Evolutionary conservation across 352 stramenopile genomes (phyloP).

Genomic region (Pythium pyrilobum): DNA sequence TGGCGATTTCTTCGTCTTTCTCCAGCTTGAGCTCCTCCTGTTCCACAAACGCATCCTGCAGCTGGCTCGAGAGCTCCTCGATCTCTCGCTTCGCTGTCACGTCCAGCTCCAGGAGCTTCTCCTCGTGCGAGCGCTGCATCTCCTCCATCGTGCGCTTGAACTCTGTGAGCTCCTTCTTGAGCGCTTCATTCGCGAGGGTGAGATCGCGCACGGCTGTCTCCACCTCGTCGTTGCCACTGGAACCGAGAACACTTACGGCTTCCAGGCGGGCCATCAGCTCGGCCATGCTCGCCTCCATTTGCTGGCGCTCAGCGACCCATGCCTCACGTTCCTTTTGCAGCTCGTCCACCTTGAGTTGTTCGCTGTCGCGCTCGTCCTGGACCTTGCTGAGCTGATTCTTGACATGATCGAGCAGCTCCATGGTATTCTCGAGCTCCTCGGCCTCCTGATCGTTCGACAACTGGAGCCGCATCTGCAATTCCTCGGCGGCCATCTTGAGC

Average conservation of each 20-base stretch:
- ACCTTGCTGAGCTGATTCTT: neutral
- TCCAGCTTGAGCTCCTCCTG: slow-evolving; percentile 26
- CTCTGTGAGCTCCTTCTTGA: neutral
- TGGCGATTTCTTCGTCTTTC: slow-evolving; percentile 22
- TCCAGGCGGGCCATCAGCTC: slow-evolving; percentile 22
- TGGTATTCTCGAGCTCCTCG: slow-evolving; percentile 27
- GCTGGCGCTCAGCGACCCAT: slow-evolving; percentile 1
- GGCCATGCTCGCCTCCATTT: slow-evolving; percentile 4
- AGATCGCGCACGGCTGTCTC: slow-evolving; percentile 13
- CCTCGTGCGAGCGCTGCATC: neutral
- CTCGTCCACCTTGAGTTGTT: slow-evolving; percentile 18
- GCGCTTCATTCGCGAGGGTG: slow-evolving; percentile 10
- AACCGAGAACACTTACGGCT: slow-evolving; percentile 2
- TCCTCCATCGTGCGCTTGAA: neutral
- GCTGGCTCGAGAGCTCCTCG: slow-evolving; percentile 21
- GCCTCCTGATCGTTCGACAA: slow-evolving; percentile 15
- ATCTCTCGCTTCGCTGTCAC: slow-evolving; percentile 7
- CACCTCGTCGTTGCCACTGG: neutral
- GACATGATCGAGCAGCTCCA: slow-evolving; percentile 22
- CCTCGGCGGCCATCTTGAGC: slow-evolving; percentile 38
- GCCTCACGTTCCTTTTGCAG: neutral
- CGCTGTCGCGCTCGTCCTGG: neutral
- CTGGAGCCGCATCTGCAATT: slow-evolving; percentile 24
- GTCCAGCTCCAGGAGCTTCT: slow-evolving; percentile 9
- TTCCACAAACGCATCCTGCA: slow-evolving; percentile 26